Percentiles rank a stretch among this genome's conserved stretches.
These are phyloP conservation scores for Lactifluus hygrophoroides DNA, from an alignment of 768 basidiomycete genomes.

Conservation along the genomic window DNA sequence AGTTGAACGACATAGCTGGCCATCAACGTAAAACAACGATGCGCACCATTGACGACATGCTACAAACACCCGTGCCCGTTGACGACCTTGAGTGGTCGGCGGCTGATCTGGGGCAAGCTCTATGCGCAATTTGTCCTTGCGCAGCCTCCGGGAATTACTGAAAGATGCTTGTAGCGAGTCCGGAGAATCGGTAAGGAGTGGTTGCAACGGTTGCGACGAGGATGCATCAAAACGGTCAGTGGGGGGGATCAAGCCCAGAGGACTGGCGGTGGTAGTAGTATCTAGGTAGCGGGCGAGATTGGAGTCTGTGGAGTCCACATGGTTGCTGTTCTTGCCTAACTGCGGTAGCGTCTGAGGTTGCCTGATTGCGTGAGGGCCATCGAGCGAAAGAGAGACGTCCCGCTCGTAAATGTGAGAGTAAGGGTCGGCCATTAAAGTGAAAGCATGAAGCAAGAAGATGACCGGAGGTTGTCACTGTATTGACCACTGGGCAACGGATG, in stretches of 20 bases:
- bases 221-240: background rate
- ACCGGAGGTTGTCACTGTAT: background rate
- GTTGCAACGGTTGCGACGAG: background rate
- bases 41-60: conserved; percentile 72
- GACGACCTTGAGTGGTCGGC: conserved; percentile 73
- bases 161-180: background rate
- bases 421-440: background rate
- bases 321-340: background rate
- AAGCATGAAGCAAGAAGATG: background rate
- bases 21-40: conserved; percentile 4
- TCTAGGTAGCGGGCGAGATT: background rate
- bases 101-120: conserved; percentile 70
- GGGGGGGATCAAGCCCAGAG: background rate
- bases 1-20: background rate
- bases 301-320: background rate
- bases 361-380: background rate
- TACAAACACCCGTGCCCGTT: conserved; percentile 64
- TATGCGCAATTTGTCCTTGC: conserved; percentile 39
- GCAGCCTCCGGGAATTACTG: background rate
- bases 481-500: no score
- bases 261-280: background rate
- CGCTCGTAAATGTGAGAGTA: background rate
- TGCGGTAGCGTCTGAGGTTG: background rate
- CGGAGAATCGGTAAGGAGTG: background rate
- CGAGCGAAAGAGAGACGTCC: background rate